A percentile compares a stretch with the other conserved stretches of the same genome.
Evolutionary conservation across 371 early-diverging fungal species (phyloP).

Genomic region (Mortierella polycephala): DNA sequence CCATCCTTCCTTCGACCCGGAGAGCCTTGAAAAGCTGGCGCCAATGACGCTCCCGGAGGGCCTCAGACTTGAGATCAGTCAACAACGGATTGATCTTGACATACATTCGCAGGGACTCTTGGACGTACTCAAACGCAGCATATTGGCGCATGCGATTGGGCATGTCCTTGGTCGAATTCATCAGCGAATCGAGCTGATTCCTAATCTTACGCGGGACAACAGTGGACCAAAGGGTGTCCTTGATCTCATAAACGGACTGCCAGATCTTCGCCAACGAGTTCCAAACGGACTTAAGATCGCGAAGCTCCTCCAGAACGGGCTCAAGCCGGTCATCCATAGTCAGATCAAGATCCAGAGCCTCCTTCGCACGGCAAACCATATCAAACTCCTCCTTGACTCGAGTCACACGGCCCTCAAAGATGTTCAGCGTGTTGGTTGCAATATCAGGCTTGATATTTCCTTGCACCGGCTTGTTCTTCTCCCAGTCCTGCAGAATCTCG

Average conservation of each 20-base stretch:
- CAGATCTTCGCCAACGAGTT: constrained; percentile 84
- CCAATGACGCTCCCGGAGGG: constrained; percentile 98
- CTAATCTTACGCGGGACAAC: constrained; percentile 93
- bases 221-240: constrained; percentile 90
- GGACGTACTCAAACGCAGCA: constrained; percentile 96
- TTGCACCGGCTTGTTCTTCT: constrained; percentile 91
- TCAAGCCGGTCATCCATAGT: constrained; percentile 78
- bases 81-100: constrained; percentile 86
- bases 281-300: constrained; percentile 97
- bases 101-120: constrained; percentile 82
- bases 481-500: constrained; percentile 93
- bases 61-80: constrained; percentile 95
- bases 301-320: constrained; percentile 93
- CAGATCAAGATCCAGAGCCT: constrained; percentile 88
- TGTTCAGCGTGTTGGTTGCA: constrained; percentile 85
- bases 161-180: constrained; percentile 88
- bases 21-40: constrained; percentile 89
- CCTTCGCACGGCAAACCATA: constrained; percentile 92
- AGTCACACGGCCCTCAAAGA: constrained; percentile 89
- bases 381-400: constrained; percentile 90
- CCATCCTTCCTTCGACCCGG: constrained; percentile 75
- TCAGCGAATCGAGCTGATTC: constrained; percentile 84
- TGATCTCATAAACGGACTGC: constrained; percentile 85
- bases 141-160: constrained; percentile 96
- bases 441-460: constrained; percentile 92